Evolutionary conservation across 192 early-diverging fungal genomes (phyloP).

Genomic region (Rhizophagus clarus): DNA sequence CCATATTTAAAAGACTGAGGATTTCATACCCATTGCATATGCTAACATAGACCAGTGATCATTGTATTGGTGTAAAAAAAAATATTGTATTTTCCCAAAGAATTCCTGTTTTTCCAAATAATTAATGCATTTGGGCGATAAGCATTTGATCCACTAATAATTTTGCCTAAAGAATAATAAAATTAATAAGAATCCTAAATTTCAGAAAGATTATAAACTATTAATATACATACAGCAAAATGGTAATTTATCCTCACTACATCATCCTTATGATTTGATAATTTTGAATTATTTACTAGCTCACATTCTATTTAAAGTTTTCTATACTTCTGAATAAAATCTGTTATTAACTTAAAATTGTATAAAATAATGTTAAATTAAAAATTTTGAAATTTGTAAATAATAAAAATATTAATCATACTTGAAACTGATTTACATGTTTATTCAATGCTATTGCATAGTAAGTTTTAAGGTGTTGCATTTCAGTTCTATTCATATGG

Average conservation of each 20-base stretch:
- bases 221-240: too few species aligned
- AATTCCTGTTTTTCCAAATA: slow-evolving; percentile 5
- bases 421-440: too few species aligned
- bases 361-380: too few species aligned
- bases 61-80: slow-evolving; percentile 10
- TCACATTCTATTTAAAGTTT: background rate
- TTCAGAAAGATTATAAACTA: too few species aligned
- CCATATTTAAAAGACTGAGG: background rate
- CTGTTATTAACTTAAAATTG: background rate
- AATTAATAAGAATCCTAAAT: too few species aligned
- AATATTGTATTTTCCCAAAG: slow-evolving; percentile 9
- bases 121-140: background rate
- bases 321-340: background rate
- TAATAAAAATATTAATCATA: too few species aligned
- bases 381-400: too few species aligned
- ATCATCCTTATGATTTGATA: background rate
- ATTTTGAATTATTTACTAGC: background rate
- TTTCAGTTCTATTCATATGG: too few species aligned
- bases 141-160: slow-evolving; percentile 4
- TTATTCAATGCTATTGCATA: too few species aligned
- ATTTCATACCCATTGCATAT: background rate
- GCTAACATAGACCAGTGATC: background rate
- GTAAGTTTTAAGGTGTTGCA: too few species aligned
- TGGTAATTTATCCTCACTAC: background rate
- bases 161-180: background rate